Conservation (phyloP, 768 basidiomycete genomes). For the Tricholoma hemisulphureum region DNA sequence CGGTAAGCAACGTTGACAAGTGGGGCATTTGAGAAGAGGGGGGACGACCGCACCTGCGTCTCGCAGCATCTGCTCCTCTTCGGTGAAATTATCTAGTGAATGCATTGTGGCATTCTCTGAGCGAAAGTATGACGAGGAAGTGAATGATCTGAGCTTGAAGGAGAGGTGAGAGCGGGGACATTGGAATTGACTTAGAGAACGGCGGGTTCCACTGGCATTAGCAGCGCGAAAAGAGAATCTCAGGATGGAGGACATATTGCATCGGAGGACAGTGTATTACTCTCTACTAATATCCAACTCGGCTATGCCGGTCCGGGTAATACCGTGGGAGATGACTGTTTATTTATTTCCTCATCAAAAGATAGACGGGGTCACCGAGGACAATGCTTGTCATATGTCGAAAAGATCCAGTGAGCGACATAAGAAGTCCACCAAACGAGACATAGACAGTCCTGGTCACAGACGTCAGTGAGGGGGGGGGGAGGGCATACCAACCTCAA, state of each 20-base stretch:
- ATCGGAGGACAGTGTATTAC: too few relatives aligned
- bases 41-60: constrained; percentile 69
- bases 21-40: background rate
- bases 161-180: background rate
- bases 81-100: constrained; percentile 82
- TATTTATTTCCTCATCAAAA: constrained; percentile 75
- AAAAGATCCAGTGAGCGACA: constrained; percentile 91
- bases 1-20: background rate
- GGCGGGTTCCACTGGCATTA: constrained; percentile 6
- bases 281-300: too few relatives aligned
- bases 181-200: background rate
- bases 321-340: too few relatives aligned
- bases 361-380: constrained; percentile 88
- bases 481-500: constrained; percentile 1
- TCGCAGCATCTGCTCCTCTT: constrained; percentile 92
- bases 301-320: too few relatives aligned
- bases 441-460: constrained; percentile 82
- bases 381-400: constrained; percentile 91
- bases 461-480: constrained; percentile 3
- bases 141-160: constrained; percentile 31
- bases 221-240: constrained; percentile 14
- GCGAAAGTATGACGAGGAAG: constrained; percentile 33
- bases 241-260: constrained; percentile 15
- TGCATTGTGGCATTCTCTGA: constrained; percentile 35
- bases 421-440: constrained; percentile 92